These are phyloP conservation scores for Taphrina wiesneri DNA, from an alignment of 1,139 yeast species.

Conservation along the genomic window DNA sequence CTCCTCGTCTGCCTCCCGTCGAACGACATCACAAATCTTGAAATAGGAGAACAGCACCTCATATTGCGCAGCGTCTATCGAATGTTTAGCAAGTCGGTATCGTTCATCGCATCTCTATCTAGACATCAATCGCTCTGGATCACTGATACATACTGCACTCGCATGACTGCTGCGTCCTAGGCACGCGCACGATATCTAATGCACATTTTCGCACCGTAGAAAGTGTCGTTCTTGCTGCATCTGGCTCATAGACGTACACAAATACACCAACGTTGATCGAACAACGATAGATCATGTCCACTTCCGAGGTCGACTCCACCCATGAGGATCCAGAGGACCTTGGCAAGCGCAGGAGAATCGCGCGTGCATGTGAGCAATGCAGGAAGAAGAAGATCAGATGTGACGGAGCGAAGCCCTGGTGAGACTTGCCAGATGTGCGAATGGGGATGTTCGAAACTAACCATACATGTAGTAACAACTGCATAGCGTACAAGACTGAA, in stretches of 20 bases:
- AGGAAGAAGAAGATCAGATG: slow-evolving; percentile 71
- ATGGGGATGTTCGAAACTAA: slow-evolving; percentile 54
- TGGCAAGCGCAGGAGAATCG: slow-evolving; percentile 45
- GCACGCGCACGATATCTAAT: too few relatives aligned
- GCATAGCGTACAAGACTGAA: slow-evolving; percentile 34
- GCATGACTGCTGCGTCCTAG: too few relatives aligned
- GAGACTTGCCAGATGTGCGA: slow-evolving; percentile 51
- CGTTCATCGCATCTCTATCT: too few relatives aligned
- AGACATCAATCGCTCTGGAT: too few relatives aligned
- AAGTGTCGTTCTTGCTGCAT: too few relatives aligned
- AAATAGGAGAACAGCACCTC: too few relatives aligned
- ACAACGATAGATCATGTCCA: background rate
- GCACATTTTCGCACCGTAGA: too few relatives aligned
- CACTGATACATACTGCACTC: too few relatives aligned
- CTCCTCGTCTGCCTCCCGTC: background rate
- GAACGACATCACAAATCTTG: background rate
- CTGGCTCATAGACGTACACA: too few relatives aligned
- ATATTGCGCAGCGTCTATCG: too few relatives aligned
- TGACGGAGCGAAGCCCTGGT: slow-evolving; percentile 52
- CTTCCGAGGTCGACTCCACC: background rate
- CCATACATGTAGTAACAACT: slow-evolving; percentile 37
- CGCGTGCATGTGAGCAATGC: slow-evolving; percentile 62
- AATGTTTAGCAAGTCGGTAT: too few relatives aligned
- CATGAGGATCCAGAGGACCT: background rate
- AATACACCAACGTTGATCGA: background rate